phyloP scores from a whole-genome alignment of 106 monocot genomes.

The Ottelia alismoides region DNA sequence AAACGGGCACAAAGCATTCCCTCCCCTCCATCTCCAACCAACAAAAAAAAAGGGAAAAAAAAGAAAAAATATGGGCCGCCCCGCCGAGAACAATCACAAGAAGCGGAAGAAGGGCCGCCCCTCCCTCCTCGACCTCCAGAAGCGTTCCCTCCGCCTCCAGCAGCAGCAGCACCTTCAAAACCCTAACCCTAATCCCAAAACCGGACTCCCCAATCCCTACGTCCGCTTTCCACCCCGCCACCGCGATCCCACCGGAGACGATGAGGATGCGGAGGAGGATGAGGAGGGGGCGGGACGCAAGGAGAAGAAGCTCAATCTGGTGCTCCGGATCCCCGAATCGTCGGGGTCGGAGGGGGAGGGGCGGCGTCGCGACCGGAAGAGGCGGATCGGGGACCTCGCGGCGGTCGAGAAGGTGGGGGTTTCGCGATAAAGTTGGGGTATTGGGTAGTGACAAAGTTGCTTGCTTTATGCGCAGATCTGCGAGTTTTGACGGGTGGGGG shows the following conservation, averaged over 20 bases:
- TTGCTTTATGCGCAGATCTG: too few species aligned
- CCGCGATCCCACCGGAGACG: too few species aligned
- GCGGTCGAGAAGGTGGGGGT: too few species aligned
- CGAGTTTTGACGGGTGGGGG: too few species aligned
- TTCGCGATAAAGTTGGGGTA: too few species aligned
- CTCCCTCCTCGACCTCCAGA: slow-evolving; percentile 87
- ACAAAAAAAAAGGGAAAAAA: too few species aligned
- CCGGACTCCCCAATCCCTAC: slow-evolving; percentile 12
- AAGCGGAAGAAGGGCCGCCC: slow-evolving; percentile 98
- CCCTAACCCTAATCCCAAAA: slow-evolving; percentile 32
- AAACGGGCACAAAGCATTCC: too few species aligned
- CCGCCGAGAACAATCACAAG: slow-evolving; percentile 40
- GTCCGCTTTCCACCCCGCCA: too few species aligned
- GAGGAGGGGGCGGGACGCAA: slow-evolving; percentile 20
- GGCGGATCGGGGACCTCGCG: slow-evolving; percentile 27
- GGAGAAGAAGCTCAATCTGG: slow-evolving; percentile 87
- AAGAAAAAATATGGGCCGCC: slow-evolving; percentile 8
- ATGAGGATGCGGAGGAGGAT: slow-evolving; percentile 47
- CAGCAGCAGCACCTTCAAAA: slow-evolving; percentile 20
- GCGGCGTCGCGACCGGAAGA: slow-evolving; percentile 6
- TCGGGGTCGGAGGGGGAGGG: slow-evolving; percentile 28
- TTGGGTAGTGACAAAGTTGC: too few species aligned
- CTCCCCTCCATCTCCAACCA: too few species aligned
- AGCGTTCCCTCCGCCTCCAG: slow-evolving; percentile 72
- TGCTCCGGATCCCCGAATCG: slow-evolving; percentile 26